Percentiles rank a stretch among this genome's conserved stretches.
Evolutionary conservation across 306 rosid genomes (phyloP).

Genomic region (Vigna angularis): DNA sequence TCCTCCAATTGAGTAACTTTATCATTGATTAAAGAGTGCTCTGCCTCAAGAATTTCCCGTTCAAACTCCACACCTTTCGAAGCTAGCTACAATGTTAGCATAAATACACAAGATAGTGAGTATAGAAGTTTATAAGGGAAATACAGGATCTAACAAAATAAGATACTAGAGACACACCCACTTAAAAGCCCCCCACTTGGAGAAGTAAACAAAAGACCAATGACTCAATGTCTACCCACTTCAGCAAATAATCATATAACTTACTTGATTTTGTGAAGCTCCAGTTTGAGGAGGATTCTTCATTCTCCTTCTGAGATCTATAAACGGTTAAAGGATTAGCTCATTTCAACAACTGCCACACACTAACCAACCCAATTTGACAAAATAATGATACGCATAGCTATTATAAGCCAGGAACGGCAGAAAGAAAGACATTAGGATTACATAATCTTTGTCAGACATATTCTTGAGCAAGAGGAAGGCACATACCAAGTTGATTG

Average conservation of each 20-base stretch:
- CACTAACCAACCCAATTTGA: constrained; percentile 29
- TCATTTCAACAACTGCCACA: constrained; percentile 33
- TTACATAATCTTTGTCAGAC: not conserved
- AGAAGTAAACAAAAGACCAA: constrained; percentile 30
- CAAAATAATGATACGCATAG: constrained; percentile 23
- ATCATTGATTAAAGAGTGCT: constrained; percentile 64
- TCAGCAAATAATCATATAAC: constrained; percentile 47
- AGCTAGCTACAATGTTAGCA: constrained; percentile 62
- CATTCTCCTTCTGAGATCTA: constrained; percentile 77
- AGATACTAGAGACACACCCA: constrained; percentile 34
- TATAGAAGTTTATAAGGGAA: constrained; percentile 29
- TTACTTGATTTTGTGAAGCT: constrained; percentile 64
- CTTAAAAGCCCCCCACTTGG: not conserved
- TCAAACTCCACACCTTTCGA: constrained; percentile 82
- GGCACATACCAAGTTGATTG: constrained; percentile 7
- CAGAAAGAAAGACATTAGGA: constrained; percentile 23
- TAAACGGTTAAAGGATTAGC: constrained; percentile 42
- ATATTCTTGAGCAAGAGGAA: constrained; percentile 5
- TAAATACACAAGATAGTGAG: constrained; percentile 25
- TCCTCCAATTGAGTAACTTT: constrained; percentile 73
- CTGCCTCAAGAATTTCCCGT: constrained; percentile 84
- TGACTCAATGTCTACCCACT: not conserved
- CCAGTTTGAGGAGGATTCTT: constrained; percentile 61
- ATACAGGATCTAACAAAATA: constrained; percentile 32
- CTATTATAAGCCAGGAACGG: constrained; percentile 30